Conservation (phyloP, 495 filamentous ascomycete species). For the Penicillium psychrofluorescens region DNA sequence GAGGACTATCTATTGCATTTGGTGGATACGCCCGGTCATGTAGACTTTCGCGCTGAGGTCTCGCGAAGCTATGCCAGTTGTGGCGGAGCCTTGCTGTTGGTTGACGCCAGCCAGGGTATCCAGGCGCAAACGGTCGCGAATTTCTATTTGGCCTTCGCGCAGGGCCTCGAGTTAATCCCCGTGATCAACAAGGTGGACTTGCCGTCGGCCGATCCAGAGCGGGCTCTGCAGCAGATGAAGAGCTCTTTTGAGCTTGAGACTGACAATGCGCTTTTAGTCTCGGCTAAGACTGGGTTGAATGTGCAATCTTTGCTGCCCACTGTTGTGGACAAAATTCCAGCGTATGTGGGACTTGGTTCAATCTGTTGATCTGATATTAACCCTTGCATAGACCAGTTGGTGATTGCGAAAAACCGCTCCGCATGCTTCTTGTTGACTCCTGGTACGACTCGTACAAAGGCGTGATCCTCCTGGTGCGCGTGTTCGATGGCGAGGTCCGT, state of each 20-base stretch:
- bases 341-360: constrained; percentile 31
- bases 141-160: constrained; percentile 93
- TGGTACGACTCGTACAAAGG: constrained; percentile 97
- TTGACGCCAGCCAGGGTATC: constrained; percentile 88
- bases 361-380: constrained; percentile 9
- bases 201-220: constrained; percentile 72
- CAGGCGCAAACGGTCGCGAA: constrained; percentile 96
- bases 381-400: constrained; percentile 51
- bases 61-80: constrained; percentile 91
- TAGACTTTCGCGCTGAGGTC: constrained; percentile 95
- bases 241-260: constrained; percentile 83
- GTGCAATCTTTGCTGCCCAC: constrained; percentile 72
- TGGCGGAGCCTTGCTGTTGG: constrained; percentile 84
- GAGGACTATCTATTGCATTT: constrained; percentile 90
- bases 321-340: constrained; percentile 77
- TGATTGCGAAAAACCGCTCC: constrained; percentile 60
- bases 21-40: constrained; percentile 95
- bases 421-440: constrained; percentile 87
- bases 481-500: constrained; percentile 82
- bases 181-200: constrained; percentile 97
- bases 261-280: constrained; percentile 72
- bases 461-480: constrained; percentile 81
- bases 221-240: constrained; percentile 79
- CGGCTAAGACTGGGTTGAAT: constrained; percentile 88
- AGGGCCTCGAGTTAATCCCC: constrained; percentile 78